Conservation (phyloP, 441 rosid species). For the Brassica balearica region DNA sequence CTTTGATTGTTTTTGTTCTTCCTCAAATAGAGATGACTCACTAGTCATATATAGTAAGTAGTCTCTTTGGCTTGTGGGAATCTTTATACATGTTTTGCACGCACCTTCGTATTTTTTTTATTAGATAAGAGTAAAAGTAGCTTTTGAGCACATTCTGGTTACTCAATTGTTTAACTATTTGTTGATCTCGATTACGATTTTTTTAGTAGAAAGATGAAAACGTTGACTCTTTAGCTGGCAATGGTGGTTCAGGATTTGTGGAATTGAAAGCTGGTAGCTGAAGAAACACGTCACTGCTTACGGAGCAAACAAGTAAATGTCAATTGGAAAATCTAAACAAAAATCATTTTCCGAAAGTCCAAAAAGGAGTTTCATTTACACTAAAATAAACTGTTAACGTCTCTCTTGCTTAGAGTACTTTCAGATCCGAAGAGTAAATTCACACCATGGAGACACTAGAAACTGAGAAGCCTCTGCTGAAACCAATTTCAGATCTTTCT, state of each 20-base stretch:
- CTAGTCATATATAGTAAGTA: conserved; percentile 8
- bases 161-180: not conserved
- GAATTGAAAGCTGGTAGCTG: conserved; percentile 8
- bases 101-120: not conserved
- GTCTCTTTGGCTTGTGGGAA: conserved; percentile 25
- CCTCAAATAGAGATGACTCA: not conserved
- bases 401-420: conserved; percentile 11
- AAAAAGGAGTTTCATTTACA: conserved; percentile 22
- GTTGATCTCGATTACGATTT: conserved; percentile 4
- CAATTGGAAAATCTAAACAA: too few relatives aligned
- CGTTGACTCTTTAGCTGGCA: conserved; percentile 11
- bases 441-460: conserved; percentile 36
- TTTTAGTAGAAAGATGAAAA: conserved; percentile 16
- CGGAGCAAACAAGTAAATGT: not conserved
- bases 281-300: conserved; percentile 42
- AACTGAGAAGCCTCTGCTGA: conserved; percentile 41
- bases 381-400: conserved; percentile 17
- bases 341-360: conserved; percentile 1
- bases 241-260: conserved; percentile 17
- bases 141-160: not conserved
- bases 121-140: not conserved
- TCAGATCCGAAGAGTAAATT: conserved; percentile 29
- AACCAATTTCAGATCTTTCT: conserved; percentile 35
- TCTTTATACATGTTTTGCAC: not conserved
- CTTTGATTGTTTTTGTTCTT: not conserved